A percentile compares a stretch with the other conserved stretches of the same genome.
phyloP scores from a whole-genome alignment of 352 stramenopile species.

The Pythium utonaiense region DNA sequence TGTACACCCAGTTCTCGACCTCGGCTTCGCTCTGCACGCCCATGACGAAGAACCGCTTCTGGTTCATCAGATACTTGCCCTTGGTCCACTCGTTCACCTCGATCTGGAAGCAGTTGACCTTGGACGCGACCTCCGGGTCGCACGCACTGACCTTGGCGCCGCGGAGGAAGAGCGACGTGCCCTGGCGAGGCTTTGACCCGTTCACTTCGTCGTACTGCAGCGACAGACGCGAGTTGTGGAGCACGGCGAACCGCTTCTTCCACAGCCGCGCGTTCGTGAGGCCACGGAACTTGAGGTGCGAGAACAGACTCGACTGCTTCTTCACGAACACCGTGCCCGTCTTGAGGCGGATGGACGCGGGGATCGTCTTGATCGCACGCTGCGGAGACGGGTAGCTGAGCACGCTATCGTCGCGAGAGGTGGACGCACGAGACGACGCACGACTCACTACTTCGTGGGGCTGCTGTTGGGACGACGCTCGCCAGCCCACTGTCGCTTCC shows the following conservation, averaged over 20 bases:
- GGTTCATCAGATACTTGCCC: slow-evolving; percentile 53
- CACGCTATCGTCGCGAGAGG: slow-evolving; percentile 14
- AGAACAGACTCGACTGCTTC: slow-evolving; percentile 77
- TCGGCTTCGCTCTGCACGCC: slow-evolving; percentile 70
- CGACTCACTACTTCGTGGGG: background rate
- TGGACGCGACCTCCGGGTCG: slow-evolving; percentile 61
- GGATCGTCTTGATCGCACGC: slow-evolving; percentile 16
- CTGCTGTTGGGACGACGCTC: background rate
- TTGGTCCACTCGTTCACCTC: slow-evolving; percentile 84
- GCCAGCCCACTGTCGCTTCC: background rate
- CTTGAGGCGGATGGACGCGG: slow-evolving; percentile 60
- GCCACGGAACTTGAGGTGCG: slow-evolving; percentile 67
- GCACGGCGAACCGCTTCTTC: slow-evolving; percentile 81
- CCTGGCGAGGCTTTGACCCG: slow-evolving; percentile 33
- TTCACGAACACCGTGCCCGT: slow-evolving; percentile 70
- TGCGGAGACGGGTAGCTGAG: slow-evolving; percentile 11
- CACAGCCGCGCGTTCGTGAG: slow-evolving; percentile 57
- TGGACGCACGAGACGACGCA: slow-evolving; percentile 8
- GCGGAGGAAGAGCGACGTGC: slow-evolving; percentile 67
- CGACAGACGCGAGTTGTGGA: slow-evolving; percentile 61
- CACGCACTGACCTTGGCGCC: slow-evolving; percentile 71
- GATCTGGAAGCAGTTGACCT: slow-evolving; percentile 84
- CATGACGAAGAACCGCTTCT: slow-evolving; percentile 69
- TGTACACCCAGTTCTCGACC: slow-evolving; percentile 82
- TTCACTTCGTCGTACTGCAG: slow-evolving; percentile 67